These are phyloP conservation scores for Vanrija sp. DNA, from an alignment of 1,284 basidiomycete species.

Conservation along the genomic window DNA sequence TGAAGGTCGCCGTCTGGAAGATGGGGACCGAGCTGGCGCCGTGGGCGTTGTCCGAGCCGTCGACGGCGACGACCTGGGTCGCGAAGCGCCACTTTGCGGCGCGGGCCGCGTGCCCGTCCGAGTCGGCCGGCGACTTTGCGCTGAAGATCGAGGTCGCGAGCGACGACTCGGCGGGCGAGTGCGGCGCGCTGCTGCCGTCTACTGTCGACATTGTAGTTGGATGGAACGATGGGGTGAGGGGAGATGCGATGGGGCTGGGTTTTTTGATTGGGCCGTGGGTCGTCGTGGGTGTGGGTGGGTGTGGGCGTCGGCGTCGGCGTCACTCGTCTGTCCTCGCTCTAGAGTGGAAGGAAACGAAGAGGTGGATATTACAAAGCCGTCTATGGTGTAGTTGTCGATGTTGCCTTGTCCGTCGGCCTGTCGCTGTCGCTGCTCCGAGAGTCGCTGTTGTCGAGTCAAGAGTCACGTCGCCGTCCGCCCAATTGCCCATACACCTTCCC, in stretches of 20 bases:
- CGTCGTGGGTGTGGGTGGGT: no score
- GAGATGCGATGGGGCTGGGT: no score
- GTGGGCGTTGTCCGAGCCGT: conserved; percentile 84
- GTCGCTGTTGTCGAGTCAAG: neutral
- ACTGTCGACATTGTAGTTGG: no score
- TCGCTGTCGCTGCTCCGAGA: neutral
- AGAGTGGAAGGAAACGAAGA: neutral
- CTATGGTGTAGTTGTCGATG: neutral
- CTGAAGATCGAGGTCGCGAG: conserved; percentile 33
- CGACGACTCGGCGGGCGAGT: conserved; percentile 36
- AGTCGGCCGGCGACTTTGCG: conserved; percentile 24
- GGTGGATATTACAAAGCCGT: neutral
- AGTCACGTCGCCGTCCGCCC: no score
- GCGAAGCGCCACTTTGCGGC: conserved; percentile 44
- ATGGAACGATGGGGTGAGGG: no score
- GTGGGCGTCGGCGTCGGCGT: no score
- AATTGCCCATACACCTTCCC: no score
- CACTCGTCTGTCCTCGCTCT: no score
- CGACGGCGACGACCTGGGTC: conserved; percentile 72
- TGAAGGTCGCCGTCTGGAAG: conserved; percentile 98
- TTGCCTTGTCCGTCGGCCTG: neutral
- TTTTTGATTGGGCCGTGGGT: no score
- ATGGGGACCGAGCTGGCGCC: conserved; percentile 92
- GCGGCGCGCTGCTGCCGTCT: conserved; percentile 8
- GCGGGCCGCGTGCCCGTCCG: conserved; percentile 28